Evolutionary conservation across 257 asterid genomes (phyloP).

Genomic region (Ajuga chamaepitys): DNA sequence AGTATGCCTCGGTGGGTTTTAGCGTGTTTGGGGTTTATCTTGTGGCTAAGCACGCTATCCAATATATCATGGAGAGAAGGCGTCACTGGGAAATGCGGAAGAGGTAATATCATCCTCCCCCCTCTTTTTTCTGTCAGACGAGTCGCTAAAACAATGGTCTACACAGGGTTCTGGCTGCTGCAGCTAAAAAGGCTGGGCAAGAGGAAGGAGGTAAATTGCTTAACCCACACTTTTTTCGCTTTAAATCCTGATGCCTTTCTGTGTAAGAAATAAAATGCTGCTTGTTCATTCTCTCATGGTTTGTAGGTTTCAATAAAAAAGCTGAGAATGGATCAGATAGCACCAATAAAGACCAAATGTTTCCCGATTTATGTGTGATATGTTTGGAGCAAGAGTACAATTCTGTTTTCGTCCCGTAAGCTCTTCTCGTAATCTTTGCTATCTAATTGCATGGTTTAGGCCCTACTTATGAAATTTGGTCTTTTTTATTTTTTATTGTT

Average conservation of each 20-base stretch:
- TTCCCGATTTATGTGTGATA: slow-evolving; percentile 91
- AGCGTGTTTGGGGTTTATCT: slow-evolving; percentile 74
- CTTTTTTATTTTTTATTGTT: no score
- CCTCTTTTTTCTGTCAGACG: neutral
- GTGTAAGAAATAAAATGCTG: slow-evolving; percentile 4
- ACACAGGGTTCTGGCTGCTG: slow-evolving; percentile 88
- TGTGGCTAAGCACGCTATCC: slow-evolving; percentile 65
- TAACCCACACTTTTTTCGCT: neutral
- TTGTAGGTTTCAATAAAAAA: slow-evolving; percentile 42
- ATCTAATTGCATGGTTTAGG: neutral
- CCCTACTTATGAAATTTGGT: neutral
- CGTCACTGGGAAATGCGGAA: slow-evolving; percentile 85
- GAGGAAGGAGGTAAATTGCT: slow-evolving; percentile 53
- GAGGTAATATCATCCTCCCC: slow-evolving; percentile 36
- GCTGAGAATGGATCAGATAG: slow-evolving; percentile 50
- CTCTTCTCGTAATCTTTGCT: slow-evolving; percentile 7
- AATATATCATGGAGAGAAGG: slow-evolving; percentile 69
- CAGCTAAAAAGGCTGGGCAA: slow-evolving; percentile 70
- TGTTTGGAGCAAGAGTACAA: slow-evolving; percentile 95
- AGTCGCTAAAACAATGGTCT: slow-evolving; percentile 7
- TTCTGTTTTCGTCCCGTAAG: slow-evolving; percentile 96
- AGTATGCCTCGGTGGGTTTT: slow-evolving; percentile 81
- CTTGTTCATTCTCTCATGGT: neutral
- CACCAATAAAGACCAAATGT: slow-evolving; percentile 38
- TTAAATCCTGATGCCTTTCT: neutral